phyloP scores from a whole-genome alignment of 805 yeast species.

The Hyphopichia homilentoma region DNA sequence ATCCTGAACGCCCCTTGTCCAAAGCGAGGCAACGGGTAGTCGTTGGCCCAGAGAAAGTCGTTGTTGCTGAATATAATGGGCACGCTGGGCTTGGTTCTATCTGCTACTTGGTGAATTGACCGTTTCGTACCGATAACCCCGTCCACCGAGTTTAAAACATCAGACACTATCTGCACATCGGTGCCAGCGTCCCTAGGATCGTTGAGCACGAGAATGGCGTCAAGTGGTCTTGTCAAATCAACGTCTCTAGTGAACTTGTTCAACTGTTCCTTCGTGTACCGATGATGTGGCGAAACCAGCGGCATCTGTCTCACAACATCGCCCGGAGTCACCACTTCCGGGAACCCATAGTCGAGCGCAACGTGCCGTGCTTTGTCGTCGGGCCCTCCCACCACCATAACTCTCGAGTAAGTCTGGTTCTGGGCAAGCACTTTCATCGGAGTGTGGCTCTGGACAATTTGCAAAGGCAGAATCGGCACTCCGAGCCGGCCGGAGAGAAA shows the following conservation, averaged over 20 bases:
- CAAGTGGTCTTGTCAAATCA: slow-evolving; percentile 44
- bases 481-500: slow-evolving; percentile 46
- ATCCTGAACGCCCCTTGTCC: slow-evolving; percentile 89
- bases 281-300: slow-evolving; percentile 66
- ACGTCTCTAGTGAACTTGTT: slow-evolving; percentile 32
- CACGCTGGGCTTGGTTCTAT: slow-evolving; percentile 44
- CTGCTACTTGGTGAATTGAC: slow-evolving; percentile 8
- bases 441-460: slow-evolving; percentile 83
- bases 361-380: slow-evolving; percentile 66
- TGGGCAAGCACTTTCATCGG: slow-evolving; percentile 65
- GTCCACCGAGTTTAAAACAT: slow-evolving; percentile 57
- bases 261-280: slow-evolving; percentile 44
- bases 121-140: slow-evolving; percentile 67
- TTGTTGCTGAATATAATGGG: slow-evolving; percentile 80
- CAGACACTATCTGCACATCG: slow-evolving; percentile 75
- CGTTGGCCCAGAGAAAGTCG: slow-evolving; percentile 87
- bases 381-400: slow-evolving; percentile 82
- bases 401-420: slow-evolving; percentile 47
- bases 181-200: slow-evolving; percentile 89
- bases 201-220: slow-evolving; percentile 77
- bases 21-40: slow-evolving; percentile 70
- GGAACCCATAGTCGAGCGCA: slow-evolving; percentile 74
- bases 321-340: slow-evolving; percentile 66
- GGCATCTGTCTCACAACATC: slow-evolving; percentile 63
- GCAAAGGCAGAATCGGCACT: slow-evolving; percentile 49